phyloP scores from a whole-genome alignment of 208 protist species.

The Naegleria gruberi region DNA sequence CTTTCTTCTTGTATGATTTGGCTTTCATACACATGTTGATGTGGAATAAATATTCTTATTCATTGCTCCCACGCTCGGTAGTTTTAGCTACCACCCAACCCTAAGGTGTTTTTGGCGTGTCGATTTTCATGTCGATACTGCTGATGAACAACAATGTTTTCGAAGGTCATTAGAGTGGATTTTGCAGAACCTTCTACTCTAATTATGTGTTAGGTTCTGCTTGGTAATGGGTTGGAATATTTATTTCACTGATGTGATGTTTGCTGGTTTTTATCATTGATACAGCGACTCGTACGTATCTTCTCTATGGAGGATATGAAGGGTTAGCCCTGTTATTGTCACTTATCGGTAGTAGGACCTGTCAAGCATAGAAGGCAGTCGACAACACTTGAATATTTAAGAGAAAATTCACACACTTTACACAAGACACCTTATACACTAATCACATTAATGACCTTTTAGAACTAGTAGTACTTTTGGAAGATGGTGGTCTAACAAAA shows the following conservation, averaged over 20 bases:
- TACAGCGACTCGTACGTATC: background rate
- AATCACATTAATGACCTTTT: too few relatives aligned
- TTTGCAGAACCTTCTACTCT: background rate
- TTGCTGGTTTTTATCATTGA: background rate
- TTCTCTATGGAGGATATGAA: background rate
- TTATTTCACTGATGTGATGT: background rate
- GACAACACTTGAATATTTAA: background rate
- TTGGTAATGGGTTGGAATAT: background rate
- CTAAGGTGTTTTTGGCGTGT: conserved; percentile 3
- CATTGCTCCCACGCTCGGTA: background rate
- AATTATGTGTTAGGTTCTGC: too few relatives aligned
- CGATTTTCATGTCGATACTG: too few relatives aligned
- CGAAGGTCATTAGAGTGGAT: background rate
- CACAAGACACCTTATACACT: too few relatives aligned
- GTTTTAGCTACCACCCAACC: background rate
- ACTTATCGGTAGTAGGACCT: background rate
- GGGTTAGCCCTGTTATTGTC: background rate
- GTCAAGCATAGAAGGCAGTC: background rate
- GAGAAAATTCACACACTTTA: background rate
- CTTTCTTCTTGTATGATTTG: background rate
- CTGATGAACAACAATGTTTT: background rate
- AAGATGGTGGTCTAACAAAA: background rate
- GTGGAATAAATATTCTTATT: background rate
- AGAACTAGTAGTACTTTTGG: background rate
- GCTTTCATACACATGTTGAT: background rate